A percentile compares a stretch with the other conserved stretches of the same genome.
phyloP scores from a whole-genome alignment of 495 filamentous ascomycete species.

The Talaromyces ruber region DNA sequence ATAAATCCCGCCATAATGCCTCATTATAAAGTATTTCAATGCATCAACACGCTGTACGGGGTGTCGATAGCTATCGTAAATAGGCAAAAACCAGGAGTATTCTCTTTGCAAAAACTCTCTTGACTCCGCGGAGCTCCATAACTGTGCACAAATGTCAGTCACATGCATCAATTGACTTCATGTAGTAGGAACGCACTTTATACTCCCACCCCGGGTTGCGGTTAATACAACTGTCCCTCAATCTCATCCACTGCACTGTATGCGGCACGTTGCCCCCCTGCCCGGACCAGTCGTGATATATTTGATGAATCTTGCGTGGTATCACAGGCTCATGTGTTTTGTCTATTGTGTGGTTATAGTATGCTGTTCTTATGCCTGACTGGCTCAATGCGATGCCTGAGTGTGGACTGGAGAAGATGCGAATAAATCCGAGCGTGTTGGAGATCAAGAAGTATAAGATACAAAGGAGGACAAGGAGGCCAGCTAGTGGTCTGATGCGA shows the following conservation, averaged over 20 bases:
- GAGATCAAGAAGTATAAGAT: neutral
- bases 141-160: slow-evolving; percentile 20
- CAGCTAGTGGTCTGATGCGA: neutral
- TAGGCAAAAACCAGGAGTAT: slow-evolving; percentile 65
- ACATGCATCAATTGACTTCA: neutral
- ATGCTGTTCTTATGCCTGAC: neutral
- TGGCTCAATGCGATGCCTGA: slow-evolving; percentile 3
- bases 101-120: slow-evolving; percentile 49
- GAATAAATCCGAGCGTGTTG: neutral
- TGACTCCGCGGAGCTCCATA: slow-evolving; percentile 57
- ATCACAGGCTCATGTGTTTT: neutral
- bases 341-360: neutral
- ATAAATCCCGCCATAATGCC: slow-evolving; percentile 64
- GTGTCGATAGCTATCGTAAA: slow-evolving; percentile 56
- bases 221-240: slow-evolving; percentile 5
- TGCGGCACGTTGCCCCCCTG: slow-evolving; percentile 3
- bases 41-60: slow-evolving; percentile 65
- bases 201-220: slow-evolving; percentile 5
- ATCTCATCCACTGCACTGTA: slow-evolving; percentile 2
- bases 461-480: neutral
- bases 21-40: slow-evolving; percentile 61
- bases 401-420: slow-evolving; percentile 3
- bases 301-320: slow-evolving; percentile 4
- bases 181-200: neutral
- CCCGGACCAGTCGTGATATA: slow-evolving; percentile 8